A percentile compares a stretch with the other conserved stretches of the same genome.
These are phyloP conservation scores for Apiospora aurea DNA, from an alignment of 2,329 filamentous ascomycete species.

Conservation along the genomic window DNA sequence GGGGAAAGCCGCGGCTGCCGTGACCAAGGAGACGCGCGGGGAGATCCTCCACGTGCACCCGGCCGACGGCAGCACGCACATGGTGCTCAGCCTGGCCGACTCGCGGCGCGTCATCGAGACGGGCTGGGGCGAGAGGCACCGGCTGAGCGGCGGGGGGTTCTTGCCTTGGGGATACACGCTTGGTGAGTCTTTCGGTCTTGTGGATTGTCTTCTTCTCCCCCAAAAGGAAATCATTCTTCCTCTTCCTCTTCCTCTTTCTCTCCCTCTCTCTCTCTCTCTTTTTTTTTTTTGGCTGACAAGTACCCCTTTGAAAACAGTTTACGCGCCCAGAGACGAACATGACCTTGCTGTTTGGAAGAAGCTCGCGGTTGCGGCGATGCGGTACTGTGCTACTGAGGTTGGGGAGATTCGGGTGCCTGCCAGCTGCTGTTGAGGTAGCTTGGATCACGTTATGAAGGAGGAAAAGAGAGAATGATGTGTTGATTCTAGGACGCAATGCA, in stretches of 20 bases:
- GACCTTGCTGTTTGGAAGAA: conserved; percentile 33
- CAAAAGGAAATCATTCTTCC: too few species aligned
- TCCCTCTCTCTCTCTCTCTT: too few species aligned
- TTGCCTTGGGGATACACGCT: conserved; percentile 34
- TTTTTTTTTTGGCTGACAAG: background rate
- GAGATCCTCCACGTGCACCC: conserved; percentile 28
- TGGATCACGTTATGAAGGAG: too few species aligned
- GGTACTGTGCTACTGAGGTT: conserved; percentile 28
- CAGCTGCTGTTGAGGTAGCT: background rate
- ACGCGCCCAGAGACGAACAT: conserved; percentile 30
- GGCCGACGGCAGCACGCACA: conserved; percentile 27
- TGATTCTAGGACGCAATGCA: too few species aligned
- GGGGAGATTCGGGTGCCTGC: conserved; percentile 20
- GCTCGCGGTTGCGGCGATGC: conserved; percentile 28
- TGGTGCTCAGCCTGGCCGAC: conserved; percentile 27
- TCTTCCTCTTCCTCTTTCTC: background rate
- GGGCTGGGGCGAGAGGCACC: conserved; percentile 27
- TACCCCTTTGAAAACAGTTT: background rate
- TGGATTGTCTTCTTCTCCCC: background rate
- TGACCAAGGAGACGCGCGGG: conserved; percentile 27
- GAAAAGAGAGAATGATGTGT: too few species aligned
- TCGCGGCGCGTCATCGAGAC: conserved; percentile 26
- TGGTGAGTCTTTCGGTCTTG: background rate
- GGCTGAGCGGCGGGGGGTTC: conserved; percentile 24
- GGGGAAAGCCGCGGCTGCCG: conserved; percentile 20